Evolutionary conservation across 345 rosid species (phyloP).

Genomic region (Hibiscus tridactylites): DNA sequence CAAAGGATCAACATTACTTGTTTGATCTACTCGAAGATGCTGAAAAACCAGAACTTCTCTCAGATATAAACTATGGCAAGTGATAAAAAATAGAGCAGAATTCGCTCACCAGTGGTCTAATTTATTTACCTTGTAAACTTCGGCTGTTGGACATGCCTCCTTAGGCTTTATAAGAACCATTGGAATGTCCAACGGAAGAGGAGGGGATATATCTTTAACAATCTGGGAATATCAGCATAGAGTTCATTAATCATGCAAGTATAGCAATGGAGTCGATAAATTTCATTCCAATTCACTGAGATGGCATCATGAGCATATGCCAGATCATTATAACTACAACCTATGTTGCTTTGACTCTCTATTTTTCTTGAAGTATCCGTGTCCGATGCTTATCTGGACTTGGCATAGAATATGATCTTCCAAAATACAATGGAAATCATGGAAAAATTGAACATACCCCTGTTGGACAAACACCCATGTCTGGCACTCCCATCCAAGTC

Average conservation of each 20-base stretch:
- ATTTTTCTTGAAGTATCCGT: neutral
- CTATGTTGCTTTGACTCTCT: neutral
- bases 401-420: neutral
- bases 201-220: conserved; percentile 40
- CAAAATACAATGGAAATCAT: neutral
- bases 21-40: conserved; percentile 58
- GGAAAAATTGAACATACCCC: neutral
- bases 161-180: conserved; percentile 88
- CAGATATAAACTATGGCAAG: conserved; percentile 6
- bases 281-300: neutral
- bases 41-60: conserved; percentile 26
- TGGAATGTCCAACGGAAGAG: conserved; percentile 57
- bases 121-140: conserved; percentile 77
- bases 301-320: neutral
- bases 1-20: conserved; percentile 66
- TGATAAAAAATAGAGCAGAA: neutral
- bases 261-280: neutral
- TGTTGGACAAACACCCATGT: neutral
- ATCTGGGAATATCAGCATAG: conserved; percentile 7
- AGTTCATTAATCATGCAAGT: conserved; percentile 11
- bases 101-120: neutral
- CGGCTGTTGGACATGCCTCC: conserved; percentile 87
- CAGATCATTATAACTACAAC: neutral
- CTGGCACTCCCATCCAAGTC: neutral
- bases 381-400: neutral